Percentiles rank a stretch among this genome's conserved stretches.
Evolutionary conservation across 495 filamentous ascomycete genomes (phyloP).

Genomic region (Podospora sp.): DNA sequence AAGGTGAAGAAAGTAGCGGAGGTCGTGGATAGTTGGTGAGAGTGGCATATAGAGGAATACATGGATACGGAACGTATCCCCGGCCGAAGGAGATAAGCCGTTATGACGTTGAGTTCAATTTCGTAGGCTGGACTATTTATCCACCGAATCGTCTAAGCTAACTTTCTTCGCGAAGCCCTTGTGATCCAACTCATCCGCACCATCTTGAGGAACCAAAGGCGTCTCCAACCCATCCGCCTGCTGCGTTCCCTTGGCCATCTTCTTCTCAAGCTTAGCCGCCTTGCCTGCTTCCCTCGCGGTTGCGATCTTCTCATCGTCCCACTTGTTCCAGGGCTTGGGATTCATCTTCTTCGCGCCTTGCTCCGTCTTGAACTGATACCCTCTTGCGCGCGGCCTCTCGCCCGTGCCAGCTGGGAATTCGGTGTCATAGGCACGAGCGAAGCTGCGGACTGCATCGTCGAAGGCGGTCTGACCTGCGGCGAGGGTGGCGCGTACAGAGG

Average conservation of each 20-base stretch:
- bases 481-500: constrained; percentile 55
- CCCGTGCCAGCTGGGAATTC: constrained; percentile 74
- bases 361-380: constrained; percentile 79
- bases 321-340: constrained; percentile 57
- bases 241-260: not conserved
- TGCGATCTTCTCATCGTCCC: constrained; percentile 33
- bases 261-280: not conserved
- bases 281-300: not conserved
- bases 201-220: constrained; percentile 51
- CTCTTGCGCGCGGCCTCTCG: constrained; percentile 77
- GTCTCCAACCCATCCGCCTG: constrained; percentile 23
- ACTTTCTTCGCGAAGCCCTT: constrained; percentile 63
- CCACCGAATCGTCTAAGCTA: not conserved
- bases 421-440: constrained; percentile 63
- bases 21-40: constrained; percentile 26
- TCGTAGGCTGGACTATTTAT: not conserved
- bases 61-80: no score
- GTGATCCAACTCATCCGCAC: constrained; percentile 57
- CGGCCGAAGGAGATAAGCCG: no score
- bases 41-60: constrained; percentile 4
- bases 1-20: constrained; percentile 41
- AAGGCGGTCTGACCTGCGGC: constrained; percentile 59
- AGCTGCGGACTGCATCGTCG: constrained; percentile 58
- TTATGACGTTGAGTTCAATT: not conserved
- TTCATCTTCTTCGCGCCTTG: constrained; percentile 57